phyloP scores from a whole-genome alignment of 352 stramenopile genomes.

The Globisporangium paddicum region DNA sequence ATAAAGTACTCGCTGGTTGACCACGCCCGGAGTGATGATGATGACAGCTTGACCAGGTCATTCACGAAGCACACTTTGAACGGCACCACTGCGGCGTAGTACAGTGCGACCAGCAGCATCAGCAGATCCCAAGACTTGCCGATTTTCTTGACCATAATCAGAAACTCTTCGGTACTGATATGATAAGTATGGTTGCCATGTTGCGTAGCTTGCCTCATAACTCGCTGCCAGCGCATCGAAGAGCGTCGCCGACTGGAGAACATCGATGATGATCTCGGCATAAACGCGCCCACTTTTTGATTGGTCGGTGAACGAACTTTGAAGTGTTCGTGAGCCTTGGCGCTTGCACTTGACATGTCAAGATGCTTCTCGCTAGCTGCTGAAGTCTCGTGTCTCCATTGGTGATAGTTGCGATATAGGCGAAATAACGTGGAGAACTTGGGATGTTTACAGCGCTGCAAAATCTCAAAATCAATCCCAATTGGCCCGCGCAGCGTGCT shows the following conservation, averaged over 20 bases:
- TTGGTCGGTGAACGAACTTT: background rate
- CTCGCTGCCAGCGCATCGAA: conserved; percentile 13
- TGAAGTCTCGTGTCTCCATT: conserved; percentile 20
- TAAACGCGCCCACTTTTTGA: background rate
- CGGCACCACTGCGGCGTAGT: conserved; percentile 34
- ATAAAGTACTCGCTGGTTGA: conserved; percentile 47
- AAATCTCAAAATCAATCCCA: conserved; percentile 53
- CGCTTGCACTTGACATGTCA: background rate
- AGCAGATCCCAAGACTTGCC: conserved; percentile 42
- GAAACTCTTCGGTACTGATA: conserved; percentile 31
- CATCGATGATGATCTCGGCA: background rate
- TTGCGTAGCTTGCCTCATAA: background rate
- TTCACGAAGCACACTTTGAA: conserved; percentile 58
- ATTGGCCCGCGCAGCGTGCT: conserved; percentile 15
- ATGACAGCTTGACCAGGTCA: conserved; percentile 26
- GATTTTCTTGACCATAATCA: conserved; percentile 26
- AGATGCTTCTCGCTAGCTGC: background rate
- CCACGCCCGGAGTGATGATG: conserved; percentile 26
- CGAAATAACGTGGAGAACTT: conserved; percentile 39
- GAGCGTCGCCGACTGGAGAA: conserved; percentile 7
- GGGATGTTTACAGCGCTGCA: conserved; percentile 42
- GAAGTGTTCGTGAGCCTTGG: background rate
- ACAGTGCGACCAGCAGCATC: conserved; percentile 42
- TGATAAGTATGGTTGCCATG: background rate
- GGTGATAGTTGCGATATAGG: conserved; percentile 34